Evolutionary conservation across 345 rosid genomes (phyloP).

Genomic region (Pistacia atlantica): DNA sequence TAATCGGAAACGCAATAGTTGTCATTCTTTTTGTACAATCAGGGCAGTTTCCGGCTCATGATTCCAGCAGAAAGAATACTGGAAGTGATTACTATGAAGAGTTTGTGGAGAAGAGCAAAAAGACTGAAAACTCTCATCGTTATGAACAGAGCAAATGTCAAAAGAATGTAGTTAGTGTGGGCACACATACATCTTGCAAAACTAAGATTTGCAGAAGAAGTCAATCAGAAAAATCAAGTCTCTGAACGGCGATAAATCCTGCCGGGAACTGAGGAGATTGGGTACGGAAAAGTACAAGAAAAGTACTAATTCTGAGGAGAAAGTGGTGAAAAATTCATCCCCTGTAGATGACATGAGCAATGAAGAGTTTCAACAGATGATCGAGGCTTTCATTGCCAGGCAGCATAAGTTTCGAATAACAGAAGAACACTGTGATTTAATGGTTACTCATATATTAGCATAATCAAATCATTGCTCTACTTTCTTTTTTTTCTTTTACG

Average conservation of each 20-base stretch:
- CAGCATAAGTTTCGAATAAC: slow-evolving; percentile 68
- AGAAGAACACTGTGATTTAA: slow-evolving; percentile 49
- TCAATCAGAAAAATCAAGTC: slow-evolving; percentile 48
- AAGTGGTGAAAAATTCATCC: slow-evolving; percentile 29
- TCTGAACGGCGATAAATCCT: slow-evolving; percentile 21
- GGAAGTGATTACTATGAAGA: slow-evolving; percentile 48
- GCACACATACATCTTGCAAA: slow-evolving; percentile 10
- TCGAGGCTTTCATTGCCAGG: slow-evolving; percentile 79
- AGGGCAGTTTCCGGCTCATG: slow-evolving; percentile 50
- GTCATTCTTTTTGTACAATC: slow-evolving; percentile 70
- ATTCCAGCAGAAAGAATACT: slow-evolving; percentile 27
- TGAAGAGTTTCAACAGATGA: slow-evolving; percentile 61
- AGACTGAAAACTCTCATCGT: slow-evolving; percentile 23
- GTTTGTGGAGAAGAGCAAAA: slow-evolving; percentile 46
- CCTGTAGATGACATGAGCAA: slow-evolving; percentile 71
- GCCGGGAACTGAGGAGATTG: slow-evolving; percentile 44
- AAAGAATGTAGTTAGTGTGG: slow-evolving; percentile 18
- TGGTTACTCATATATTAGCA: slow-evolving; percentile 1
- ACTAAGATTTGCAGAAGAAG: slow-evolving; percentile 43
- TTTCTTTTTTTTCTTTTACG: not conserved
- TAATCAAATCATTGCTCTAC: not conserved
- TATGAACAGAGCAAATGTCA: slow-evolving; percentile 30
- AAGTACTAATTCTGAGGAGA: slow-evolving; percentile 29
- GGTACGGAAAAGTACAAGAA: slow-evolving; percentile 45
- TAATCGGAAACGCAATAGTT: slow-evolving; percentile 77